Conservation (phyloP, 2,329 filamentous ascomycete genomes). For the Elsinoe perseae region DNA sequence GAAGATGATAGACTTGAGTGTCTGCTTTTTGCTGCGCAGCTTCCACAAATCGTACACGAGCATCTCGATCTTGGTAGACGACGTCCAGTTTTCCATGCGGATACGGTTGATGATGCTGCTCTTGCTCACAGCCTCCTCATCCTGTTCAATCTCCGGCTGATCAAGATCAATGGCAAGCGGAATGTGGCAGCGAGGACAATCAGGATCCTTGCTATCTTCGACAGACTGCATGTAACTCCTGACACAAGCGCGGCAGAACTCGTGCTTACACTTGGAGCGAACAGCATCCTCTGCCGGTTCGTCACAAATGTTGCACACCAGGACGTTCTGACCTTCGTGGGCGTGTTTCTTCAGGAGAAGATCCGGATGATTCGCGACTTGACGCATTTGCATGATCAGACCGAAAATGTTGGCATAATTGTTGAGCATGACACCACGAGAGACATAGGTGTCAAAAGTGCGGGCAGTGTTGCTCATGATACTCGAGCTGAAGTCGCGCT, state of each 20-base stretch:
- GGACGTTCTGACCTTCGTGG: slow-evolving; percentile 78
- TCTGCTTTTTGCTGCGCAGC: slow-evolving; percentile 83
- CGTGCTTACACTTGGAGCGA: slow-evolving; percentile 83
- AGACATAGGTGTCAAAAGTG: slow-evolving; percentile 91
- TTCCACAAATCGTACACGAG: slow-evolving; percentile 90
- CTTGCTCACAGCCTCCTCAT: slow-evolving; percentile 80
- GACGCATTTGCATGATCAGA: slow-evolving; percentile 98
- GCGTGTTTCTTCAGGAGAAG: slow-evolving; percentile 81
- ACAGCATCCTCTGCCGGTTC: slow-evolving; percentile 93
- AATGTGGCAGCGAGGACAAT: slow-evolving; percentile 90
- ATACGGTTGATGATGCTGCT: slow-evolving; percentile 97
- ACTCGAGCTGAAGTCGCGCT: slow-evolving; percentile 88
- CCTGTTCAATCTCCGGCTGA: slow-evolving; percentile 90
- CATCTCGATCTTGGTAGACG: slow-evolving; percentile 95
- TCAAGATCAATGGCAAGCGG: slow-evolving; percentile 83
- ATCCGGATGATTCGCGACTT: slow-evolving; percentile 94
- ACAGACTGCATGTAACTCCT: slow-evolving; percentile 74
- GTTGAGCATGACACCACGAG: slow-evolving; percentile 83
- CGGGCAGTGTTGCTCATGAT: slow-evolving; percentile 90
- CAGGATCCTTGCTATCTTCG: slow-evolving; percentile 54
- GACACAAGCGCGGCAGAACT: slow-evolving; percentile 77
- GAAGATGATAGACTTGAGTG: slow-evolving; percentile 95
- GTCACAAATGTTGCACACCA: slow-evolving; percentile 92
- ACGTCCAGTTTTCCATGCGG: slow-evolving; percentile 98
- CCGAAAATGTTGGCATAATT: slow-evolving; percentile 99